phyloP scores from a whole-genome alignment of 306 rosid species.

The Biancaea sappan region DNA sequence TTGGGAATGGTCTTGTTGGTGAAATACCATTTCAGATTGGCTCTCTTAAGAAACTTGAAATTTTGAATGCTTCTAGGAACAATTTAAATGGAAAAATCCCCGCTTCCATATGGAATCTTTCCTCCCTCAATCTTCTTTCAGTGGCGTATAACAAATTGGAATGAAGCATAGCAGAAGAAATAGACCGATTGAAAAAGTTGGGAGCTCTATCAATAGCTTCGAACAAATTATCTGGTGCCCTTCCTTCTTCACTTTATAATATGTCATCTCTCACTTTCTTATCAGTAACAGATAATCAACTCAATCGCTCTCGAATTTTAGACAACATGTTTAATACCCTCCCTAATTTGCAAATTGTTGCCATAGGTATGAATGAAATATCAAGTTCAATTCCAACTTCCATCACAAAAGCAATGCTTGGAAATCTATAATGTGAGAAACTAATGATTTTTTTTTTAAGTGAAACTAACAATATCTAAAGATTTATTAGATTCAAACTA shows the following conservation, averaged over 20 bases:
- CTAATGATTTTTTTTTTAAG: too few relatives aligned
- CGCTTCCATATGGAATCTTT: constrained; percentile 5
- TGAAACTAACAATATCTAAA: too few relatives aligned
- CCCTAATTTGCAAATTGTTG: not conserved
- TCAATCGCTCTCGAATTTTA: constrained; percentile 5
- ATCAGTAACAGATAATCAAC: fast-evolving
- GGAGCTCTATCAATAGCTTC: fast-evolving
- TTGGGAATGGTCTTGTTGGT: not conserved
- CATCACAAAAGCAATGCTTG: too few relatives aligned
- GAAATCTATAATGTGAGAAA: too few relatives aligned
- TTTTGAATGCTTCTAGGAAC: fast-evolving
- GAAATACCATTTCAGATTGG: constrained; percentile 6
- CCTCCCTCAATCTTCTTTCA: not conserved
- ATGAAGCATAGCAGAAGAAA: constrained; percentile 18
- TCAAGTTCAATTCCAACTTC: not conserved
- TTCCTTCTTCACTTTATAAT: constrained; percentile 34
- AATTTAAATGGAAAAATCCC: constrained; percentile 26
- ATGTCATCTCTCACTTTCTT: not conserved
- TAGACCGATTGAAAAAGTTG: not conserved
- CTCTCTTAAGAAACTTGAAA: not conserved
- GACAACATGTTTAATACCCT: not conserved
- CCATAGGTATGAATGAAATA: not conserved
- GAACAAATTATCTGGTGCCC: constrained; percentile 6
- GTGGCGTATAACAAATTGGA: not conserved
- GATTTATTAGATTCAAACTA: too few relatives aligned